Evolutionary conservation across 2,329 filamentous ascomycete species (phyloP).

Genomic region (Pyrenophora teres): DNA sequence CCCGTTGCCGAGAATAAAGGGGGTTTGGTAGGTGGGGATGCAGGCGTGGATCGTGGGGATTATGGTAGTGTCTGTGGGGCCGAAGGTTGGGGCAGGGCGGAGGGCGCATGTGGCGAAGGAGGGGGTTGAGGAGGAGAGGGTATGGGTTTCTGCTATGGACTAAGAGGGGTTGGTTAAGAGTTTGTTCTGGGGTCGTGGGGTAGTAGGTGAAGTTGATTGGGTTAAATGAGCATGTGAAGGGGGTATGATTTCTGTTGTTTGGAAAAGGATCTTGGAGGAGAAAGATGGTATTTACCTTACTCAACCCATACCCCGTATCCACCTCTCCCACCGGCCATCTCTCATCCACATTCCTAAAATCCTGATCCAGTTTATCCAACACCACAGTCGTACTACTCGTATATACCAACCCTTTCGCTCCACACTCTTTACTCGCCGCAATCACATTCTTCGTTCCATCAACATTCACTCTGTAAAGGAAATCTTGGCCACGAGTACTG

Average conservation of each 20-base stretch:
- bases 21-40: conserved; percentile 69
- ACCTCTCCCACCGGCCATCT: conserved; percentile 76
- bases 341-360: conserved; percentile 86
- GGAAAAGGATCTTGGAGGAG: no score
- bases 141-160: conserved; percentile 75
- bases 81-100: conserved; percentile 87
- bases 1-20: conserved; percentile 79
- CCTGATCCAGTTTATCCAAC: conserved; percentile 73
- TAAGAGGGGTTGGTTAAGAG: conserved; percentile 26
- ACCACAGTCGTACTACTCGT: conserved; percentile 88
- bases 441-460: conserved; percentile 81
- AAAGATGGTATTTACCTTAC: no score
- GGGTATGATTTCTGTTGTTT: no score
- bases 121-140: conserved; percentile 76
- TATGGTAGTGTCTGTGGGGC: conserved; percentile 81
- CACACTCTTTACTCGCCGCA: conserved; percentile 69
- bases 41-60: conserved; percentile 75
- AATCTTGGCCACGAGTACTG: conserved; percentile 45
- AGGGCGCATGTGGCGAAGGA: conserved; percentile 77
- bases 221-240: no score
- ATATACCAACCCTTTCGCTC: conserved; percentile 83
- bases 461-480: conserved; percentile 84
- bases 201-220: no score
- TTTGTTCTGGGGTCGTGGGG: no score
- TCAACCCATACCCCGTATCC: conserved; percentile 80